Conservation (phyloP, 139 green algal genomes). For the Closterium sp. region DNA sequence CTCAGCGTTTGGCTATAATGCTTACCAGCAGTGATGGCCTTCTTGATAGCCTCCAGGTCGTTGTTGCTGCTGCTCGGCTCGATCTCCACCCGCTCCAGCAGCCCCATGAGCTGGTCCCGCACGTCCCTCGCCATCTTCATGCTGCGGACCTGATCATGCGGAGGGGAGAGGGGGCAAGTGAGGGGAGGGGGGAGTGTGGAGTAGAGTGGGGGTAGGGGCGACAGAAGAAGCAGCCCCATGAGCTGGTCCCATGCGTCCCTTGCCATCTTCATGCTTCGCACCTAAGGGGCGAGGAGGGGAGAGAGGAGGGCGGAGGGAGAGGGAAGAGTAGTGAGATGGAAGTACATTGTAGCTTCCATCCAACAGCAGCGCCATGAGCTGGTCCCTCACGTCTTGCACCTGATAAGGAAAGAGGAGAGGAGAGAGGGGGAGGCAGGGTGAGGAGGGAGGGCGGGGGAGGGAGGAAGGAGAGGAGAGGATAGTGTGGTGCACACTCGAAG, state of each 20-base stretch:
- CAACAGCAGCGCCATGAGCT: slow-evolving; percentile 88
- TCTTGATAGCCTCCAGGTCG: slow-evolving; percentile 73
- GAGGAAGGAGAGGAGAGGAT: no score
- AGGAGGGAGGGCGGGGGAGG: no score
- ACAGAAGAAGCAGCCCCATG: slow-evolving; percentile 74
- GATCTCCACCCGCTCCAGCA: slow-evolving; percentile 97
- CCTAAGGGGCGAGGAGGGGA: slow-evolving; percentile 50
- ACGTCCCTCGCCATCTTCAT: slow-evolving; percentile 97
- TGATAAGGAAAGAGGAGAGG: no score
- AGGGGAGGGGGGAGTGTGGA: no score
- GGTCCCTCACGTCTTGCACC: slow-evolving; percentile 90
- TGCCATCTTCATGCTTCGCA: slow-evolving; percentile 91
- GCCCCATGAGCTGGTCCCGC: slow-evolving; percentile 88
- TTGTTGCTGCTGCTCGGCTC: slow-evolving; percentile 72
- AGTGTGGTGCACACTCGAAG: no score
- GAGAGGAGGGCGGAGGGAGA: no score
- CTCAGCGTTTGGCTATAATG: no score
- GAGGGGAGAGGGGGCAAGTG: not conserved
- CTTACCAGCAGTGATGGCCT: slow-evolving; percentile 56
- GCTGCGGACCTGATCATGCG: slow-evolving; percentile 66
- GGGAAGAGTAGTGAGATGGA: no score
- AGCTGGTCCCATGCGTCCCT: slow-evolving; percentile 95
- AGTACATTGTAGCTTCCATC: slow-evolving; percentile 89
- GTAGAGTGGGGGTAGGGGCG: no score
- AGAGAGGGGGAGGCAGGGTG: no score